Base-by-base conservation (phyloP, 2,329 filamentous ascomycete genomes). In the Sclerotinia minor region DNA sequence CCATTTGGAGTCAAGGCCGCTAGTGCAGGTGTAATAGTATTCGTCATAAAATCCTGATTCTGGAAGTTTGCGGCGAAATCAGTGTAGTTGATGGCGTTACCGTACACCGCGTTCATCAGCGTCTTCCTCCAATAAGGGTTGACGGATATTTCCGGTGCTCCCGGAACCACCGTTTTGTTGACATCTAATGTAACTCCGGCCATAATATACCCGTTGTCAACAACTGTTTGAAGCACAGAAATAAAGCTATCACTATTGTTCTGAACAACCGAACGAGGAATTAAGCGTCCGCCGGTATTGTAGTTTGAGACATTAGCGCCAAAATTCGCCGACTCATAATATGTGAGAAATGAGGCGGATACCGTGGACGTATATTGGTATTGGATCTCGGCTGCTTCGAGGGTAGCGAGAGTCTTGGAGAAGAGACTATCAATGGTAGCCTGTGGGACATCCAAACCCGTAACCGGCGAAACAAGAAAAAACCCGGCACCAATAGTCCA, bases 41-140 rank as follows among this genome's bases (percentile, higher is more conserved):
- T 32, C 1, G 47, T 64, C 9, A 57, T 21, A 15, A 57, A 55
- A 21, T 65, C 19, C 15, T 65, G 52, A 49, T 5, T 57, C 5
- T 29, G 7, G 5, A 57, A 57, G 15, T 49, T 49, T 7, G 38
- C 38, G 6, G 21, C 26, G 3, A 47, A 55, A 19, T 65, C 13
- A 1, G 38, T 19, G 17, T 65, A 57, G 17, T 49, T 49, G 38
- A 57, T 29, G 5, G 24, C 57, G 3, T 57, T 52, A 8, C 63
- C 53, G 5, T 41, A 59, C 1, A 66, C 58, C 0, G 50, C 63
- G 8, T 55, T 49, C 5, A 69, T 49, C 1, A 69, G 41, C 0
- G 50, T 66, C n/a, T 65, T 35, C 2, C 65, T 63, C 68, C 68
- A 69, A 19, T 45, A 53, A 0, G 65, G 65, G 24, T 68, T 64